Evolutionary conservation across 176 grass and related monocot species (phyloP).

Genomic region (Rhipidocladum racemiflorum): DNA sequence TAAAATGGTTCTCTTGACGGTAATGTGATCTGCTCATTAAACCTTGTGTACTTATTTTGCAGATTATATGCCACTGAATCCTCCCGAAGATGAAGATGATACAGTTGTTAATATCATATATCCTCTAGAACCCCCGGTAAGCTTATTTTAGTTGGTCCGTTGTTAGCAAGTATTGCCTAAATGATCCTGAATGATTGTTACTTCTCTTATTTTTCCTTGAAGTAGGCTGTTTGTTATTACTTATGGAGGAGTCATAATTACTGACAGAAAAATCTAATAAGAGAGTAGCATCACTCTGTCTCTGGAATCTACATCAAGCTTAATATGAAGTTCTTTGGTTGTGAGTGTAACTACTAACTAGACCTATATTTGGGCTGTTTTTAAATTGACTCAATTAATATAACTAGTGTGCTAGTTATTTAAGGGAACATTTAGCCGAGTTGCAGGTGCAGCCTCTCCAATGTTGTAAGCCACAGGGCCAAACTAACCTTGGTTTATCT

Average conservation of each 20-base stretch:
- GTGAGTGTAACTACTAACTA: background rate
- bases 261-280: background rate
- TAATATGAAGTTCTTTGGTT: background rate
- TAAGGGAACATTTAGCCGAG: background rate
- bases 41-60: conserved; percentile 16
- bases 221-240: background rate
- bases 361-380: background rate
- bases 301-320: background rate
- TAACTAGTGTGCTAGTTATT: background rate
- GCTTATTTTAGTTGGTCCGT: conserved; percentile 15
- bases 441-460: background rate
- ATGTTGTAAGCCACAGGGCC: background rate
- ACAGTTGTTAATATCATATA: conserved; percentile 82
- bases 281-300: background rate
- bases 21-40: background rate
- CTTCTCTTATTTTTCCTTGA: background rate
- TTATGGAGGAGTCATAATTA: conserved; percentile 10
- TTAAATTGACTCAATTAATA: background rate
- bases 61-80: conserved; percentile 78
- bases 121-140: conserved; percentile 76
- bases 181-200: background rate
- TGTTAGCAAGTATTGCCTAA: conserved; percentile 13
- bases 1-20: background rate
- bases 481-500: background rate
- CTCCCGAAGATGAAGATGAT: conserved; percentile 80